Conservation (phyloP, 75 land plant species). For the Sequoia sempervirens region DNA sequence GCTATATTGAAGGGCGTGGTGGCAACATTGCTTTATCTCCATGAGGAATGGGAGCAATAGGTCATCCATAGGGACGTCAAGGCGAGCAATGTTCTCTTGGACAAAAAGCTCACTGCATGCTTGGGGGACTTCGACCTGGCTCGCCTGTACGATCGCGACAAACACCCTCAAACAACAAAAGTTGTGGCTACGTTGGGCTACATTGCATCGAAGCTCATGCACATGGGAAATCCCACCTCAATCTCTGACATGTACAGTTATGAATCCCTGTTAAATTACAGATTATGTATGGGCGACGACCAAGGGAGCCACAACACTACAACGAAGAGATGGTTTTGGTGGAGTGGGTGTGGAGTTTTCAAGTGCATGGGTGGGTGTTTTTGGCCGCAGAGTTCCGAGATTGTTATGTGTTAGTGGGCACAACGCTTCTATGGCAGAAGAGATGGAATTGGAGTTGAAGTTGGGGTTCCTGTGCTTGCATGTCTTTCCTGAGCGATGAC, state of each 20-base stretch:
- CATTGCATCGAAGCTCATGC: constrained; percentile 21
- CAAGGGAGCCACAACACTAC: constrained; percentile 13
- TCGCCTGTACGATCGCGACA: constrained; percentile 32
- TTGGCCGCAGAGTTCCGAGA: constrained; percentile 20
- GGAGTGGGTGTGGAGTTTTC: constrained; percentile 27
- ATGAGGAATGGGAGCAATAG: constrained; percentile 54
- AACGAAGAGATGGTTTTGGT: constrained; percentile 11
- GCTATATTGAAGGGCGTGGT: constrained; percentile 46
- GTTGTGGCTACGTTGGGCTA: constrained; percentile 23
- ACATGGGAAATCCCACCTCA: constrained; percentile 18
- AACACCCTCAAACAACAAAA: constrained; percentile 24
- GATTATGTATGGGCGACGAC: constrained; percentile 25
- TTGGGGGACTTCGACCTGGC: constrained; percentile 74
- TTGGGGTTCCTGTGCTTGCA: constrained; percentile 39
- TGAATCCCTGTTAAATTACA: constrained; percentile 22
- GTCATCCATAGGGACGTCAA: constrained; percentile 71
- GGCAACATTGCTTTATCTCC: constrained; percentile 47
- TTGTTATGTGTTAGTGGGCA: neutral
- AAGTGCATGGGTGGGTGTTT: neutral
- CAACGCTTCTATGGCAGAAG: neutral
- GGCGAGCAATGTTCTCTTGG: constrained; percentile 63
- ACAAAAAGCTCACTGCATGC: constrained; percentile 37
- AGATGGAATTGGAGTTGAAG: constrained; percentile 21
- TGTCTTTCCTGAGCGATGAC: constrained; percentile 15
- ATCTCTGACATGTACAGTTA: constrained; percentile 23